Evolutionary conservation across 164 flowering plant genomes (phyloP).

Genomic region (Berberis thunbergii): DNA sequence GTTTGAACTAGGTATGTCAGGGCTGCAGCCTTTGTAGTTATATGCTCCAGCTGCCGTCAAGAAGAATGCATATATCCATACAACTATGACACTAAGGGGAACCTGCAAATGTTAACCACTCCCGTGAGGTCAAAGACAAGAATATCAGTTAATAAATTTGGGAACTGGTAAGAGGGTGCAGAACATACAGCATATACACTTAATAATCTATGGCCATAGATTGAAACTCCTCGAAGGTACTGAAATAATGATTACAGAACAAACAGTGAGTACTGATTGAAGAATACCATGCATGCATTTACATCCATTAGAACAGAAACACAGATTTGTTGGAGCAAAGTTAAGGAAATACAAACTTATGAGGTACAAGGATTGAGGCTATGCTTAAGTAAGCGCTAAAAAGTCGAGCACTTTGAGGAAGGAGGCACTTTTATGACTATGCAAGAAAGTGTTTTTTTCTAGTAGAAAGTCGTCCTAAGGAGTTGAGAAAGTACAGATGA

Average conservation of each 20-base stretch:
- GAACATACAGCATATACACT: slow-evolving; percentile 70
- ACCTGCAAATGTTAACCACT: slow-evolving; percentile 44
- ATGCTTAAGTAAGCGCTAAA: too few relatives aligned
- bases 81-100: slow-evolving; percentile 61
- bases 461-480: too few relatives aligned
- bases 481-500: too few relatives aligned
- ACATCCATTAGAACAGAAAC: not conserved
- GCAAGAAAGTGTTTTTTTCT: too few relatives aligned
- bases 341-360: too few relatives aligned
- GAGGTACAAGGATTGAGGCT: too few relatives aligned
- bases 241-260: slow-evolving; percentile 17
- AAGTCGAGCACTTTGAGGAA: too few relatives aligned
- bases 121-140: not conserved
- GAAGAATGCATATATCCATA: slow-evolving; percentile 85
- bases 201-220: slow-evolving; percentile 63
- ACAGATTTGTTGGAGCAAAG: not conserved
- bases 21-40: slow-evolving; percentile 68
- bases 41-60: slow-evolving; percentile 90
- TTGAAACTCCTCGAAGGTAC: slow-evolving; percentile 81
- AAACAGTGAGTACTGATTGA: slow-evolving; percentile 2
- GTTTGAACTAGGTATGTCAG: slow-evolving; percentile 72
- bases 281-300: not conserved
- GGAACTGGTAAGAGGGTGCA: too few relatives aligned
- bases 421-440: too few relatives aligned
- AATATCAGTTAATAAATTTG: too few relatives aligned